phyloP scores from a whole-genome alignment of 176 grass and related monocot species.

The Metroxylon sagu region DNA sequence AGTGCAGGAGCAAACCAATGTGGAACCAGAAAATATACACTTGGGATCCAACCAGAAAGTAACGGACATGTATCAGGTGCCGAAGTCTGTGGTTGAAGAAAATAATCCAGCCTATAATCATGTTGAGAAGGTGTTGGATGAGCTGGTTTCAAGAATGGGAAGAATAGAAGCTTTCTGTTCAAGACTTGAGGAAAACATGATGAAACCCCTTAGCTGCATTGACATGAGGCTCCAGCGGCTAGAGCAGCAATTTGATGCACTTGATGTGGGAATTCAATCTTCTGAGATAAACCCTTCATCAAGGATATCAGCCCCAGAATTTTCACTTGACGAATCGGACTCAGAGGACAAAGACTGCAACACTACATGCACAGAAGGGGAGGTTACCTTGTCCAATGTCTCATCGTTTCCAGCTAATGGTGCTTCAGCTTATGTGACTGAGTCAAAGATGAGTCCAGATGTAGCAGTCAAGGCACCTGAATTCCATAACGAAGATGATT shows the following conservation, averaged over 20 bases:
- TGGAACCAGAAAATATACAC: slow-evolving; percentile 15
- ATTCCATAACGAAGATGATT: slow-evolving; percentile 3
- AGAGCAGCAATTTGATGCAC: slow-evolving; percentile 42
- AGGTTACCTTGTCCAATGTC: slow-evolving; percentile 20
- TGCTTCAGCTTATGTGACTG: slow-evolving; percentile 2
- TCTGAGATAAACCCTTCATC: slow-evolving; percentile 17
- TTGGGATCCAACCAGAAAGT: slow-evolving; percentile 9
- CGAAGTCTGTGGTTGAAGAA: slow-evolving; percentile 12
- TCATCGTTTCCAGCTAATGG: slow-evolving; percentile 27
- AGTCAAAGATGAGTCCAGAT: slow-evolving; percentile 17
- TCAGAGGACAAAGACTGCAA: slow-evolving; percentile 27
- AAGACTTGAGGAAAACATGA: slow-evolving; percentile 64
- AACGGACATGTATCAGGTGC: slow-evolving; percentile 16
- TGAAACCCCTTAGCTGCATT: slow-evolving; percentile 53
- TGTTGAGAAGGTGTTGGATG: slow-evolving; percentile 69
- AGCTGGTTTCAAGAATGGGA: slow-evolving; percentile 57
- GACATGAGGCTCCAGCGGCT: slow-evolving; percentile 53
- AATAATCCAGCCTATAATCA: slow-evolving; percentile 19
- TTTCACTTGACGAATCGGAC: slow-evolving; percentile 8
- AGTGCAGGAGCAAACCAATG: slow-evolving; percentile 25
- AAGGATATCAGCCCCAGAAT: slow-evolving; percentile 24
- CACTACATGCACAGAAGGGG: slow-evolving; percentile 13
- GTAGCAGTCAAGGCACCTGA: slow-evolving; percentile 33
- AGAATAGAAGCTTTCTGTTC: slow-evolving; percentile 72
- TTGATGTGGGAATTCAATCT: slow-evolving; percentile 36